These are phyloP conservation scores for Fistulifera solaris DNA, from an alignment of 108 stramenopile species.

Conservation along the genomic window DNA sequence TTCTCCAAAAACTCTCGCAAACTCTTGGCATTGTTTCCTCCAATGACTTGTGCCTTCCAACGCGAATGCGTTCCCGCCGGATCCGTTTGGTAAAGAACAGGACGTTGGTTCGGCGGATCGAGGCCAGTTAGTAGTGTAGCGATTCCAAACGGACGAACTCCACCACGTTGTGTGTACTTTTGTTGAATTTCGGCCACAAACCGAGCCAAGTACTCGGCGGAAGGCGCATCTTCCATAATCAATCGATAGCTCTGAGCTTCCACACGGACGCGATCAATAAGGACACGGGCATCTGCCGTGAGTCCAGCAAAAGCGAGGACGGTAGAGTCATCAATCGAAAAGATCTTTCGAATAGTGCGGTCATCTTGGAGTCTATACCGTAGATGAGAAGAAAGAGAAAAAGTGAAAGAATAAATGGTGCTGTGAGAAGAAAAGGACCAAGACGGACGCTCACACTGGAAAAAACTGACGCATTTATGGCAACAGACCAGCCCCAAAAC, in stretches of 20 bases:
- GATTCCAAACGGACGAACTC: constrained; percentile 98
- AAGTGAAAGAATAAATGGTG: too few relatives aligned
- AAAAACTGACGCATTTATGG: too few relatives aligned
- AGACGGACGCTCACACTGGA: too few relatives aligned
- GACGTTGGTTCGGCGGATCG: constrained; percentile 47
- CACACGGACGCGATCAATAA: constrained; percentile 86
- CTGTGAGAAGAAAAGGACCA: too few relatives aligned
- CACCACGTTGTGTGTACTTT: constrained; percentile 98
- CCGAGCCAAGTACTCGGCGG: constrained; percentile 95
- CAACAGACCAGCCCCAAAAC: too few relatives aligned
- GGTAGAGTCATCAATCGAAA: constrained; percentile 88
- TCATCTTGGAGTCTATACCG: constrained; percentile 86
- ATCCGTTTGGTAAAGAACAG: constrained; percentile 92
- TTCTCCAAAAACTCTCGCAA: constrained; percentile 98
- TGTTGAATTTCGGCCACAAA: constrained; percentile 98
- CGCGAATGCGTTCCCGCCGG: constrained; percentile 96
- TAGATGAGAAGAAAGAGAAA: not conserved
- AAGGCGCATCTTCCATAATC: constrained; percentile 97
- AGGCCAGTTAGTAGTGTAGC: constrained; percentile 86
- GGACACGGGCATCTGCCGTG: constrained; percentile 98
- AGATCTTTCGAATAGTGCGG: constrained; percentile 98
- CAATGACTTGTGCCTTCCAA: constrained; percentile 99
- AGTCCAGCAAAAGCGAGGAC: constrained; percentile 98
- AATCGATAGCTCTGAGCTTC: constrained; percentile 98
- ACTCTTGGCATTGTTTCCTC: constrained; percentile 92